Evolutionary conservation across 2,329 filamentous ascomycete genomes (phyloP), one percentile per base, ranked within the genome.

Genomic region (Lecanosticta acicola): DNA sequence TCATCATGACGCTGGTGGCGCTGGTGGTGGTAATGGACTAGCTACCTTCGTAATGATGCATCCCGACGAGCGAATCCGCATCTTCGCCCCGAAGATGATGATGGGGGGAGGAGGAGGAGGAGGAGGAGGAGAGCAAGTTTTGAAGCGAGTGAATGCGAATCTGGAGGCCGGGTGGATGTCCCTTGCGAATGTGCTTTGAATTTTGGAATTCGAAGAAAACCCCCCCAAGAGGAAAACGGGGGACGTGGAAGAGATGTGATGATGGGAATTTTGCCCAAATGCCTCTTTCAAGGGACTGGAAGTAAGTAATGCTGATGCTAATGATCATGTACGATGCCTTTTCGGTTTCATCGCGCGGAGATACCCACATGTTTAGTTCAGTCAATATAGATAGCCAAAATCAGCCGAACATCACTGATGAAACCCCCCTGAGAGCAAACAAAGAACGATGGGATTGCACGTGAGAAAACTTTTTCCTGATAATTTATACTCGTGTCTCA

Each of bases 31-130:
- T n/a, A n/a, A n/a, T n/a, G 78, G 76, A 1, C 58, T 85, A 17
- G 64, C 71, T 1, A 68, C 60, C 1, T 83, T 87, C 54, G 63
- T 85, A 1, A 65, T 66, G 39, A 83, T 86, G 79, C 53, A 65
- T 1, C 54, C 56, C 1, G 65, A 69, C 13, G 71, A 80, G 54
- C 73, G 81, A 49, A 54, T 73, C 4, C 54, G 58, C 32, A 59
- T 59, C 2, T 84, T 85, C 56, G 72, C n/a, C n/a, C n/a, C 69
- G 29, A 57, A 57, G 0, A 9, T 80, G 4, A 63, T 85, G 3
- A 29, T n/a, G n/a, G n/a, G n/a, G n/a, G n/a, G n/a, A n/a, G n/a
- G n/a, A n/a, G 33, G 41, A 16, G 41, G 19, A 19, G 13, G 13
- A 34, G 32, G 85, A 3, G 38, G 39, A 20, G 44, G 44, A 8